Evolutionary conservation across 441 rosid genomes (phyloP).

Genomic region (Iberis amara): DNA sequence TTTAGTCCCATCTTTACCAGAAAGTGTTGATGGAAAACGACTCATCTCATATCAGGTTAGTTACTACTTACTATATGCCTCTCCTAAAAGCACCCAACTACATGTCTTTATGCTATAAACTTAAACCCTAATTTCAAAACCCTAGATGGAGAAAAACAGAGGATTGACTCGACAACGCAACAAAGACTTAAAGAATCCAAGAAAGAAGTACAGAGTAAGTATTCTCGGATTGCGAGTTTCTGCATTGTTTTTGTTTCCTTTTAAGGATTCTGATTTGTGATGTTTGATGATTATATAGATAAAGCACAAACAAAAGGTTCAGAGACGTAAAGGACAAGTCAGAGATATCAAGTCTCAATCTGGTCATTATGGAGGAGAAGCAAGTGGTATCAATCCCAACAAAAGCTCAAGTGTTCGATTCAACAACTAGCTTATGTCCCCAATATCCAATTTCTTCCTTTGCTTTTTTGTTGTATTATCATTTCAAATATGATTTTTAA

Average conservation of each 20-base stretch:
- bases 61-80: not conserved
- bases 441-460: not conserved
- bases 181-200: constrained; percentile 61
- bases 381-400: constrained; percentile 61
- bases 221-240: constrained; percentile 6
- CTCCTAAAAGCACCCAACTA: not conserved
- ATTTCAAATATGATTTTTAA: not conserved
- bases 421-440: constrained; percentile 30
- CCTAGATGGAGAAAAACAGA: constrained; percentile 64
- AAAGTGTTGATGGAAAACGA: constrained; percentile 67
- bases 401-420: constrained; percentile 64
- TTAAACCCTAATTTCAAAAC: not conserved
- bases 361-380: constrained; percentile 68
- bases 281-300: constrained; percentile 32
- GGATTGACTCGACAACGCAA: constrained; percentile 68
- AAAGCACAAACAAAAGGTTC: constrained; percentile 44
- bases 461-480: constrained; percentile 13
- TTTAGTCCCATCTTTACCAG: constrained; percentile 43
- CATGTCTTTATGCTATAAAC: not conserved
- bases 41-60: constrained; percentile 47
- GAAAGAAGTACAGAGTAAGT: constrained; percentile 84
- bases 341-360: constrained; percentile 46
- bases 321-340: constrained; percentile 60
- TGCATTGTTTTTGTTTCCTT: not conserved
- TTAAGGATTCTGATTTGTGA: not conserved